Evolutionary conservation across 495 filamentous ascomycete genomes (phyloP).

Genomic region (Penicillium tannophilum): DNA sequence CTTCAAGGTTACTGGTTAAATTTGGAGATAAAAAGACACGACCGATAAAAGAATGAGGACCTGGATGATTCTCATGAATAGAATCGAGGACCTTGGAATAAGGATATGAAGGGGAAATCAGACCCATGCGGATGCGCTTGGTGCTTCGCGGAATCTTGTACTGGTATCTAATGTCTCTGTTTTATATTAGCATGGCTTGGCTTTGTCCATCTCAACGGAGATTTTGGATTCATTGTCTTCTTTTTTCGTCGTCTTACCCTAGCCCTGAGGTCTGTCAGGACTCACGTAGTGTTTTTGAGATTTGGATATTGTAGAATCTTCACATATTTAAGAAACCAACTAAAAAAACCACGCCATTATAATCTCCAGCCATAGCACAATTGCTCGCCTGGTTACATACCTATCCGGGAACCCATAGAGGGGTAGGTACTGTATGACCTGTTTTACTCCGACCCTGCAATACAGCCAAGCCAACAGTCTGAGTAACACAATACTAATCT

Average conservation of each 20-base stretch:
- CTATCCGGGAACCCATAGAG: no score
- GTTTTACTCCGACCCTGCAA: not conserved
- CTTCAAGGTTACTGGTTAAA: constrained; percentile 82
- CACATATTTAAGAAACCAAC: no score
- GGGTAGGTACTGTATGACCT: not conserved
- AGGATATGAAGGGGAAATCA: constrained; percentile 19
- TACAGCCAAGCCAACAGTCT: no score
- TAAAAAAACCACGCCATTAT: no score
- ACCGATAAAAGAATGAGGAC: not conserved
- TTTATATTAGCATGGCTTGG: constrained; percentile 32
- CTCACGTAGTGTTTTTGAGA: no score
- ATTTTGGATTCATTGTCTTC: constrained; percentile 24
- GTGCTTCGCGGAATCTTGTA: constrained; percentile 24
- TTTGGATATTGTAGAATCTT: no score
- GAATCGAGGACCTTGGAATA: constrained; percentile 11
- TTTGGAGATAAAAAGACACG: constrained; percentile 5
- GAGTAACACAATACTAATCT: no score
- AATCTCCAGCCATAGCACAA: not conserved
- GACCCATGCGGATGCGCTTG: constrained; percentile 4
- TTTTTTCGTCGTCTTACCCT: no score
- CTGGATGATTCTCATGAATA: constrained; percentile 4
- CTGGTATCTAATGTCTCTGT: constrained; percentile 38
- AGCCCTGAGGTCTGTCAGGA: no score
- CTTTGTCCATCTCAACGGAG: constrained; percentile 33
- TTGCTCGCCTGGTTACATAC: no score